A percentile compares a stretch with the other conserved stretches of the same genome.
Evolutionary conservation across 768 basidiomycete genomes (phyloP).

Genomic region (Lactarius hatsudake): DNA sequence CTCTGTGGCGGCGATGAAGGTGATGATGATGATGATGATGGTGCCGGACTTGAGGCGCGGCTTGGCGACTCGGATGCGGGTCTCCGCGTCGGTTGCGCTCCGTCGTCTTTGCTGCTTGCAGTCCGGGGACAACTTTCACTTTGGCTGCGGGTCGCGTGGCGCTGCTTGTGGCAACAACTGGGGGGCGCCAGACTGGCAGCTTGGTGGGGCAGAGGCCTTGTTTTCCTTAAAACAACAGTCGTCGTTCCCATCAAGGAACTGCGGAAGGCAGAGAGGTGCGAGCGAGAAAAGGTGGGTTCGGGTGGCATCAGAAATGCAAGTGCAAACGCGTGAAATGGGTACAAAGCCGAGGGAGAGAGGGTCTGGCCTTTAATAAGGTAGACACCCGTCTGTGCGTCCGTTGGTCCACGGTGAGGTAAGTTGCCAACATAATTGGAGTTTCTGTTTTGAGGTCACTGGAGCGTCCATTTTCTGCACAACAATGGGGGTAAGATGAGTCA

Average conservation of each 20-base stretch:
- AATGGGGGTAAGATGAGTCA: conserved; percentile 14
- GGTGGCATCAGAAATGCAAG: not conserved
- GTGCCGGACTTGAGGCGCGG: not conserved
- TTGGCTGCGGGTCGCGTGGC: not conserved
- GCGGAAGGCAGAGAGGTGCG: not conserved
- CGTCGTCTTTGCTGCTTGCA: not conserved
- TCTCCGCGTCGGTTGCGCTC: not conserved
- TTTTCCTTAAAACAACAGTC: not conserved
- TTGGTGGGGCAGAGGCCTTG: not conserved
- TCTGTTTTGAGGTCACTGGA: not conserved
- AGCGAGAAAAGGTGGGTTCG: not conserved
- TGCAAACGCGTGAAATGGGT: not conserved
- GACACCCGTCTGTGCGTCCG: not conserved
- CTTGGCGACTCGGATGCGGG: not conserved
- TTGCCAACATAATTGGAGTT: conserved; percentile 12
- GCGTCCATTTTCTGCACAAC: conserved; percentile 10
- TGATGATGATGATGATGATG: not conserved
- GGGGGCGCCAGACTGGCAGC: not conserved
- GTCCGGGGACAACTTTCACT: not conserved
- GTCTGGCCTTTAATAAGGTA: conserved; percentile 6
- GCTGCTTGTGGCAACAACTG: not conserved
- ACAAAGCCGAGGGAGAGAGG: not conserved
- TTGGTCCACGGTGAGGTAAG: not conserved
- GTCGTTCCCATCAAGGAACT: not conserved
- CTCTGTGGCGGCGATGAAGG: not conserved